Percentiles rank a stretch among this genome's conserved stretches.
phyloP scores from a whole-genome alignment of 495 filamentous ascomycete species.

The Podospora pseudopauciseta region DNA sequence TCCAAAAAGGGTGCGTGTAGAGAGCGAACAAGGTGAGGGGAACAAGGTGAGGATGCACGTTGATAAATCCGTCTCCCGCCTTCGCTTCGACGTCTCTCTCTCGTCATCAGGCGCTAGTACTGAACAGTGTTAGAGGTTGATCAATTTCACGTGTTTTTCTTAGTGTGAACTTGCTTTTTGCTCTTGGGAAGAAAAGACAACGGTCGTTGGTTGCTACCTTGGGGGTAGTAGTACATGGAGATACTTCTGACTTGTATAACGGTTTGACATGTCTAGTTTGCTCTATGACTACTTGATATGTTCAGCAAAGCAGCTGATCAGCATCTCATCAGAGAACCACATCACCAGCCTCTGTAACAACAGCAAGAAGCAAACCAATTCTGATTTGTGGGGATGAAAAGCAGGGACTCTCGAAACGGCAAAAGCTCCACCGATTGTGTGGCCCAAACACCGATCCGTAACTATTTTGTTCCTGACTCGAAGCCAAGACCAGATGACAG shows the following conservation, averaged over 20 bases:
- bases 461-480: neutral
- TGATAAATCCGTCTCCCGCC: neutral
- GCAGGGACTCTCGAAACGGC: neutral
- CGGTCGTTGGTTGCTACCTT: slow-evolving; percentile 3
- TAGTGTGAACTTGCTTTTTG: neutral
- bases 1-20: neutral
- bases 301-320: neutral
- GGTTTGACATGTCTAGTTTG: neutral
- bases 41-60: neutral
- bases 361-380: neutral
- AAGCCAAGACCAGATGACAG: neutral
- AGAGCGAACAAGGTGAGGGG: neutral
- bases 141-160: neutral
- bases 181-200: neutral
- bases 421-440: neutral
- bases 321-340: neutral
- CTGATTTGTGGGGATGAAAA: neutral
- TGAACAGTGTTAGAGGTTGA: neutral
- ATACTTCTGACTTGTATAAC: no score
- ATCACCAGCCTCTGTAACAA: neutral
- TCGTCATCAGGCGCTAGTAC: neutral
- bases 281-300: neutral
- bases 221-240: neutral
- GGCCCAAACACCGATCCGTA: neutral
- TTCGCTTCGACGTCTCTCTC: neutral